These are phyloP conservation scores for Rosa multiflora DNA, from an alignment of 306 rosid genomes.

Conservation along the genomic window DNA sequence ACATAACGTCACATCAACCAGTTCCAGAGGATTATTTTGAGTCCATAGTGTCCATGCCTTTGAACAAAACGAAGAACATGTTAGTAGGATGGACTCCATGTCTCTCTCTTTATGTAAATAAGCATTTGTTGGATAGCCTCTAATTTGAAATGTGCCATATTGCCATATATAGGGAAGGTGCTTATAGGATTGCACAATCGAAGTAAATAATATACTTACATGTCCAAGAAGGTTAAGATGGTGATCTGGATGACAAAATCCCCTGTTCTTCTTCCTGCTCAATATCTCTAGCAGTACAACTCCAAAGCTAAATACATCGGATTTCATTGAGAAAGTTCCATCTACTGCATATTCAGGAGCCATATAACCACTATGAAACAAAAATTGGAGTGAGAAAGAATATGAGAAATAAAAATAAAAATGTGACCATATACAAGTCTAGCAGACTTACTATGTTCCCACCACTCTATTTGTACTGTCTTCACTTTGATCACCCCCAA, in stretches of 20 bases:
- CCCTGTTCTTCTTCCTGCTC: slow-evolving; percentile 28
- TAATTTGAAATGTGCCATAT: no score
- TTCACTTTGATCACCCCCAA: slow-evolving; percentile 33
- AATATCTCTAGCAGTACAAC: slow-evolving; percentile 37
- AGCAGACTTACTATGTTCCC: slow-evolving; percentile 41
- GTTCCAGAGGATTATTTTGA: slow-evolving; percentile 11
- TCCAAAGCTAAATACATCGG: slow-evolving; percentile 46
- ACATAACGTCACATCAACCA: slow-evolving; percentile 6
- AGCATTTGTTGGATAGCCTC: neutral
- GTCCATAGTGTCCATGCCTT: slow-evolving; percentile 34
- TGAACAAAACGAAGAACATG: neutral
- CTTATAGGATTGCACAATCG: neutral
- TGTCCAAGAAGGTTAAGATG: slow-evolving; percentile 26
- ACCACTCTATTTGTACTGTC: slow-evolving; percentile 35
- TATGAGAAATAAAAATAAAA: neutral
- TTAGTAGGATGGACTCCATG: neutral
- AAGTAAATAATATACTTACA: slow-evolving; percentile 8
- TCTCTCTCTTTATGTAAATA: neutral
- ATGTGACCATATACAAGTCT: neutral
- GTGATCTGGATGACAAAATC: slow-evolving; percentile 5
- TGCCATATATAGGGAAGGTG: neutral
- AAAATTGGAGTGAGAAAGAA: neutral
- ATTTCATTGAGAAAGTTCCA: slow-evolving; percentile 40
- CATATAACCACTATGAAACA: slow-evolving; percentile 34
- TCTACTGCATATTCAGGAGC: slow-evolving; percentile 46